Percentiles rank a stretch among this genome's conserved stretches.
Evolutionary conservation across 208 protist genomes (phyloP).

Genomic region (Naegleria lovaniensis): DNA sequence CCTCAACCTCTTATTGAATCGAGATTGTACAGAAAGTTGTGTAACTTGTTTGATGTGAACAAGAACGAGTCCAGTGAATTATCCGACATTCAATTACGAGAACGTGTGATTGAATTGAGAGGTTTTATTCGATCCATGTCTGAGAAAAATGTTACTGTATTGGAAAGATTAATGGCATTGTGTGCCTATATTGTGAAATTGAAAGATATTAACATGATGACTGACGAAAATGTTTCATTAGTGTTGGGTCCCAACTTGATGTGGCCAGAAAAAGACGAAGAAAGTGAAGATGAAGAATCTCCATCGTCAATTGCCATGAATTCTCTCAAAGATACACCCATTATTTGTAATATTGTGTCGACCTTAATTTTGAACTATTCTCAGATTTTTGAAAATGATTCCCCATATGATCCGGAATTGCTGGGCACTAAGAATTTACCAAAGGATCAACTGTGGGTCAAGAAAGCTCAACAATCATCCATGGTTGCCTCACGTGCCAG

Average conservation of each 20-base stretch:
- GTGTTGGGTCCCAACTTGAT: background rate
- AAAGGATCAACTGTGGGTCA: background rate
- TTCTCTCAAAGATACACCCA: background rate
- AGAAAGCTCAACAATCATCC: background rate
- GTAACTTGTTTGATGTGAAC: background rate
- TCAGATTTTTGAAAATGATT: background rate
- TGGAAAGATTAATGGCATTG: constrained; percentile 7
- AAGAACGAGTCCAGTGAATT: background rate
- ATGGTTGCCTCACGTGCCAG: background rate
- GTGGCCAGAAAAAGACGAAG: background rate
- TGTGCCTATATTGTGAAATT: background rate
- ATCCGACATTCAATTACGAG: too few relatives aligned
- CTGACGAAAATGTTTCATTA: background rate
- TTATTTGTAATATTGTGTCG: background rate
- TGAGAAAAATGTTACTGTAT: background rate
- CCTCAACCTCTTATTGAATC: background rate
- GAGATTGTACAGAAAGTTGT: background rate
- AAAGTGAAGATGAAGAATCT: background rate
- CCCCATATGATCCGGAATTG: background rate
- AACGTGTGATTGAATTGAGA: constrained; percentile 10
- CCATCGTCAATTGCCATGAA: background rate
- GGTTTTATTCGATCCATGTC: background rate
- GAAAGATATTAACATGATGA: background rate
- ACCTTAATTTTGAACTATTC: background rate
- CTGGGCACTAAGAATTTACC: background rate